Conservation (phyloP, 139 green algal genomes). For the Coelastrella sp. region DNA sequence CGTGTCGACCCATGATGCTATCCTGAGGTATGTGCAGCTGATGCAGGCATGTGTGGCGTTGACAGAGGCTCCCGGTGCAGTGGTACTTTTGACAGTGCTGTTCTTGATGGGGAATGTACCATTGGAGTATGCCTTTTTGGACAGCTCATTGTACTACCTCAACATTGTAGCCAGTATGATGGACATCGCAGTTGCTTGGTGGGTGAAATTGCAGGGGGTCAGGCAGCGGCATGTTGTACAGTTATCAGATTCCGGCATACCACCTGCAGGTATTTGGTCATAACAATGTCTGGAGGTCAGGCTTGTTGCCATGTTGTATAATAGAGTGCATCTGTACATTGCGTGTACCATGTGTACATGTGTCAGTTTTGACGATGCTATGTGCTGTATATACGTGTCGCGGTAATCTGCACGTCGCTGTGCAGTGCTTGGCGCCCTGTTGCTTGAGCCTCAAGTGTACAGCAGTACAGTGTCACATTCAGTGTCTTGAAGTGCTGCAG, state of each 20-base stretch:
- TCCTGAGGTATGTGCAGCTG: conserved; percentile 33
- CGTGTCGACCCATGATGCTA: neutral
- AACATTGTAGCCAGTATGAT: conserved; percentile 7
- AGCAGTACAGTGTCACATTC: too few relatives aligned
- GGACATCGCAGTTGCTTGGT: conserved; percentile 38
- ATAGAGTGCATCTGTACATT: too few relatives aligned
- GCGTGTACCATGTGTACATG: too few relatives aligned
- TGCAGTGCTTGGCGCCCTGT: too few relatives aligned
- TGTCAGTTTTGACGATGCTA: too few relatives aligned
- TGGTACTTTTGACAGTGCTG: conserved; percentile 31
- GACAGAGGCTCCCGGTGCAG: conserved; percentile 14
- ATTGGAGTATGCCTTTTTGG: conserved; percentile 35
- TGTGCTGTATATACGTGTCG: too few relatives aligned
- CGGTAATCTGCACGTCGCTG: too few relatives aligned
- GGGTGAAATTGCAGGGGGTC: neutral
- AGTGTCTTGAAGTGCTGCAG: too few relatives aligned
- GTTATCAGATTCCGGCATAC: neutral
- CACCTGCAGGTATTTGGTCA: neutral
- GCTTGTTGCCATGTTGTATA: too few relatives aligned
- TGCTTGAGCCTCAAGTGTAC: too few relatives aligned
- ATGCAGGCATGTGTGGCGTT: conserved; percentile 33
- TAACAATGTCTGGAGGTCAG: neutral
- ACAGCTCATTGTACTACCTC: conserved; percentile 24
- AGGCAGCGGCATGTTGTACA: neutral
- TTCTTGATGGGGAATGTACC: conserved; percentile 37